Evolutionary conservation across 2,329 filamentous ascomycete species (phyloP).

Genomic region (Monilinia fructigena): DNA sequence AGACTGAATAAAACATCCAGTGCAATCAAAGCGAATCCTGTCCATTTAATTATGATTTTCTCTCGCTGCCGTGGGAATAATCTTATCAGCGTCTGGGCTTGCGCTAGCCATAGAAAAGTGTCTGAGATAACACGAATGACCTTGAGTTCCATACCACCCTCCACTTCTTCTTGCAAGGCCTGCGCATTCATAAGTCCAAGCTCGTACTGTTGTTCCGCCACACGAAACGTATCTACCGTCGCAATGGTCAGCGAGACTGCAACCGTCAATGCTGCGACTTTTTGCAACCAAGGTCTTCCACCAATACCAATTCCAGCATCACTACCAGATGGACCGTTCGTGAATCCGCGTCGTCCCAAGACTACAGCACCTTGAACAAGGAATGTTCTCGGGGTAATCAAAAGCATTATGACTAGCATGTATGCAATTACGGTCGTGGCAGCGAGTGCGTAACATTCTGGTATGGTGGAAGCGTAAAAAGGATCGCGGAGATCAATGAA

Average conservation of each 20-base stretch:
- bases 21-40: conserved; percentile 88
- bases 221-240: conserved; percentile 83
- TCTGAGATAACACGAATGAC: conserved; percentile 91
- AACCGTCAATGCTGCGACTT: conserved; percentile 70
- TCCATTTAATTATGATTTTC: conserved; percentile 98
- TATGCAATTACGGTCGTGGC: conserved; percentile 88
- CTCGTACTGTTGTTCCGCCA: conserved; percentile 78
- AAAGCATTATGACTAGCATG: conserved; percentile 82
- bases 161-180: conserved; percentile 72
- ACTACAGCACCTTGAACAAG: conserved; percentile 82
- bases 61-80: conserved; percentile 95
- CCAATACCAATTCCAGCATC: conserved; percentile 79
- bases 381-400: conserved; percentile 89
- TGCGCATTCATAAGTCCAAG: conserved; percentile 77
- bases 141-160: conserved; percentile 81
- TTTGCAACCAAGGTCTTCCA: conserved; percentile 90
- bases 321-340: conserved; percentile 69
- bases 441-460: conserved; percentile 89
- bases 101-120: conserved; percentile 94
- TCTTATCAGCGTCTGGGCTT: conserved; percentile 93
- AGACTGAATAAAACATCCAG: conserved; percentile 89
- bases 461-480: conserved; percentile 91
- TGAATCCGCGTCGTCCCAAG: conserved; percentile 78
- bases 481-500: conserved; percentile 67
- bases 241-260: conserved; percentile 89